A percentile compares a stretch with the other conserved stretches of the same genome.
Conservation (phyloP, 139 green algal species). For the Closterium sp. region DNA sequence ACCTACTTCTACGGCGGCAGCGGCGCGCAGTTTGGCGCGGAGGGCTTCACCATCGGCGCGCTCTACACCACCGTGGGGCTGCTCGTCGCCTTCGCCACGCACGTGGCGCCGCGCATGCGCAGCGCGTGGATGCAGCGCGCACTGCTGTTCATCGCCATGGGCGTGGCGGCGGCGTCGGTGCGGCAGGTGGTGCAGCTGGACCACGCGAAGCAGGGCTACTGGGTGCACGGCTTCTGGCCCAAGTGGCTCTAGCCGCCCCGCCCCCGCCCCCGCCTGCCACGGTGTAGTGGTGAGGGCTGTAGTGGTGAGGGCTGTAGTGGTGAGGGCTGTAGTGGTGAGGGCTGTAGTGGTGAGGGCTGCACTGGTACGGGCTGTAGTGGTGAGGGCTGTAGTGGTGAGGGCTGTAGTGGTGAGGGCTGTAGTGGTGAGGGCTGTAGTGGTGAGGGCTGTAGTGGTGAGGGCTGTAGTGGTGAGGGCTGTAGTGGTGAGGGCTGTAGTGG, state of each 20-base stretch:
- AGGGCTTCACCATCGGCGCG: conserved; percentile 37
- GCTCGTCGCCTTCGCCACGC: conserved; percentile 17
- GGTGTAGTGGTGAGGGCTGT: no score
- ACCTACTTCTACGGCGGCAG: conserved; percentile 35
- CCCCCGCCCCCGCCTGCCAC: no score
- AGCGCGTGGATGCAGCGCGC: conserved; percentile 1
- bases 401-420: no score
- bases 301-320: no score
- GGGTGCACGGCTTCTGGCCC: conserved; percentile 36
- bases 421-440: no score
- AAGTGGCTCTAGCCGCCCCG: neutral
- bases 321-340: no score
- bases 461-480: no score
- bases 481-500: no score
- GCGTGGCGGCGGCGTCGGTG: neutral
- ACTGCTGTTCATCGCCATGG: conserved; percentile 1
- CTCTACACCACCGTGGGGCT: conserved; percentile 26
- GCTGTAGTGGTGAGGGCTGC: no score
- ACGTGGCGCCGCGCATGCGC: conserved; percentile 10
- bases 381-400: no score
- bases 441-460: no score
- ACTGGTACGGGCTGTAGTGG: no score
- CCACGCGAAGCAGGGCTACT: conserved; percentile 48
- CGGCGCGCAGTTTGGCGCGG: conserved; percentile 36
- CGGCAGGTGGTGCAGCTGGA: conserved; percentile 29